A percentile compares a stretch with the other conserved stretches of the same genome.
Conservation (phyloP, 208 protist genomes). For the Leishmania gerbilli region DNA sequence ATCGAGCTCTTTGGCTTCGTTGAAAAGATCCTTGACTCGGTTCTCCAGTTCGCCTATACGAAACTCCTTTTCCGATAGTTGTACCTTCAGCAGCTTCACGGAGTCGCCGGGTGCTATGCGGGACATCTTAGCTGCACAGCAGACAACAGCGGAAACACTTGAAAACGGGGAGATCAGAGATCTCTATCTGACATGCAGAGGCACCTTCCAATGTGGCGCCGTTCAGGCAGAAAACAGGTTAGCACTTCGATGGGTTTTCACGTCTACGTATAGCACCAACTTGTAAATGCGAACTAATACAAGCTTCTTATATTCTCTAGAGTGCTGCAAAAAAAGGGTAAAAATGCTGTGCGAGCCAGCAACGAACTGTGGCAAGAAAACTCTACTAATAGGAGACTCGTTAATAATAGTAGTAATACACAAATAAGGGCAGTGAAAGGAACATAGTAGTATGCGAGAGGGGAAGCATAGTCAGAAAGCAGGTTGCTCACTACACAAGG, state of each 20-base stretch:
- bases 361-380: background rate
- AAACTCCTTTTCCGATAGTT: slow-evolving; percentile 66
- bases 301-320: background rate
- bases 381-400: background rate
- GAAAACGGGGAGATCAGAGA: background rate
- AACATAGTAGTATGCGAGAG: background rate
- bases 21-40: slow-evolving; percentile 64
- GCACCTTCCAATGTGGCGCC: background rate
- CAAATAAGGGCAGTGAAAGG: background rate
- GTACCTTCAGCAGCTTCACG: slow-evolving; percentile 35
- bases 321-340: background rate
- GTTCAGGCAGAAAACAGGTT: background rate
- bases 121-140: slow-evolving; percentile 17
- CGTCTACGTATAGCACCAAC: background rate
- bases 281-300: background rate
- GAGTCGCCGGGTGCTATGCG: slow-evolving; percentile 8
- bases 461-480: background rate
- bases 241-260: background rate
- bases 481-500: background rate
- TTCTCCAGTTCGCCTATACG: slow-evolving; percentile 75
- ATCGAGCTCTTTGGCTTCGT: slow-evolving; percentile 53
- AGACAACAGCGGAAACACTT: slow-evolving; percentile 7
- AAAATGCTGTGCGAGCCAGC: background rate
- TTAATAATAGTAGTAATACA: background rate
- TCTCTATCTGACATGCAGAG: background rate